These are phyloP conservation scores for Hyparrhenia diplandra DNA, from an alignment of 176 grass and related monocot species.

Conservation along the genomic window DNA sequence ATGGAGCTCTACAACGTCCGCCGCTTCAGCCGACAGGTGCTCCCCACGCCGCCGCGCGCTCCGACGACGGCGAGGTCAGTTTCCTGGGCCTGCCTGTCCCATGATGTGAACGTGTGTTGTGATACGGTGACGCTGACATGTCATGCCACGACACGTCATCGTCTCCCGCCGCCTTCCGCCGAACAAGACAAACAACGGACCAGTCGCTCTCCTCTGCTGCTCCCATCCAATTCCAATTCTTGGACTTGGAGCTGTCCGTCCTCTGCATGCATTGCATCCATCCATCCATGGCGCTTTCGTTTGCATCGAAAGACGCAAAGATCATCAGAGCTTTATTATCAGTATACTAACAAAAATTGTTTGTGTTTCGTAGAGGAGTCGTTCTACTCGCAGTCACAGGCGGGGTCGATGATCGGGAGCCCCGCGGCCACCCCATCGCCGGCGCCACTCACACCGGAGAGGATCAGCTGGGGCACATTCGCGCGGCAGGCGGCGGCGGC, in stretches of 20 bases:
- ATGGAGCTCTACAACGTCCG: conserved; percentile 79
- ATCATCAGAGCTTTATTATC: background rate
- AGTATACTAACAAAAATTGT: background rate
- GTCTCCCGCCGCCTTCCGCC: background rate
- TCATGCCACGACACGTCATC: background rate
- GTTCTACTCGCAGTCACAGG: conserved; percentile 47
- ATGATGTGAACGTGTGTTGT: background rate
- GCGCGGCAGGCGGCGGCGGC: background rate
- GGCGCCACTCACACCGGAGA: conserved; percentile 32
- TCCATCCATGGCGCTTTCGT: no score
- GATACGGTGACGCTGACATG: background rate
- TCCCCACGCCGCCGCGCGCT: conserved; percentile 48
- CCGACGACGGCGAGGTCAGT: conserved; percentile 48
- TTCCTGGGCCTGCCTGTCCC: background rate
- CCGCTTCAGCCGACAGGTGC: conserved; percentile 51
- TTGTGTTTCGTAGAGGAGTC: conserved; percentile 34
- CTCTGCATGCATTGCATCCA: background rate
- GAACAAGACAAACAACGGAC: background rate
- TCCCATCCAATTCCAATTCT: no score
- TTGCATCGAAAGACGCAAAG: background rate
- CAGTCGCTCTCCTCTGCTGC: no score
- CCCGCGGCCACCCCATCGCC: conserved; percentile 40
- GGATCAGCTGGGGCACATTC: conserved; percentile 33
- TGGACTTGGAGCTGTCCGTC: background rate
- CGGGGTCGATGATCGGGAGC: conserved; percentile 30